Conservation (phyloP, 805 yeast genomes). For the Torulaspora franciscae region DNA sequence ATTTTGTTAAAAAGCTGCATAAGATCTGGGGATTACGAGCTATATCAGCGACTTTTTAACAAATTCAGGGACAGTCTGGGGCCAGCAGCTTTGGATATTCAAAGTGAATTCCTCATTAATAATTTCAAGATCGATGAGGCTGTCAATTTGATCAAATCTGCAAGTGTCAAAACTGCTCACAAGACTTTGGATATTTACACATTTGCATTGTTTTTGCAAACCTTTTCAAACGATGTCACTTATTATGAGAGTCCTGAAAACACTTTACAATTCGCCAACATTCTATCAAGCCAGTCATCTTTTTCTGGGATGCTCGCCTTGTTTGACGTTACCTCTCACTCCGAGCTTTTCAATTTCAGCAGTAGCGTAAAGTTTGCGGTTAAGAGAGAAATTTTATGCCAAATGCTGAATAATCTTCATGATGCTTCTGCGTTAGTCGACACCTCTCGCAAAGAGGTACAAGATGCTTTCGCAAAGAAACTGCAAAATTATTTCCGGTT, state of each 20-base stretch:
- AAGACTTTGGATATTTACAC: slow-evolving; percentile 24
- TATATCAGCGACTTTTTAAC: slow-evolving; percentile 16
- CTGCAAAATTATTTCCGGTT: slow-evolving; percentile 28
- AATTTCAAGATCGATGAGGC: slow-evolving; percentile 23
- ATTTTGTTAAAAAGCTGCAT: slow-evolving; percentile 27
- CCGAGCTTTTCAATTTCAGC: slow-evolving; percentile 8
- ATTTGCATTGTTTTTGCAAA: slow-evolving; percentile 25
- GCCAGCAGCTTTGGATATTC: slow-evolving; percentile 15
- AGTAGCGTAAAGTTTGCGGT: slow-evolving; percentile 9
- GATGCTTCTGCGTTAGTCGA: slow-evolving; percentile 22
- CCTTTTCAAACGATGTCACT: slow-evolving; percentile 15
- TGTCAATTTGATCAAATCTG: slow-evolving; percentile 14
- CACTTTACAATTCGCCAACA: slow-evolving; percentile 29
- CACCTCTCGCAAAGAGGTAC: slow-evolving; percentile 6
- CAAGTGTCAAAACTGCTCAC: slow-evolving; percentile 14
- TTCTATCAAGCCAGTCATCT: slow-evolving; percentile 22
- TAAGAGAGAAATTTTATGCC: slow-evolving; percentile 20
- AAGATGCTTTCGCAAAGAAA: slow-evolving; percentile 11
- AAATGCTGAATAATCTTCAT: slow-evolving; percentile 28
- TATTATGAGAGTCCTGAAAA: slow-evolving; percentile 20
- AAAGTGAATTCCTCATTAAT: slow-evolving; percentile 25
- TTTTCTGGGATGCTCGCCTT: slow-evolving; percentile 19
- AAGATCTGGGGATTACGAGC: slow-evolving; percentile 22
- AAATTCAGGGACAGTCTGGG: slow-evolving; percentile 19
- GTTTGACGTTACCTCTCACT: slow-evolving; percentile 18